Evolutionary conservation across 1,284 basidiomycete species (phyloP), one percentile per base, ranked within the genome.

Genomic region (Flammula alnicola): DNA sequence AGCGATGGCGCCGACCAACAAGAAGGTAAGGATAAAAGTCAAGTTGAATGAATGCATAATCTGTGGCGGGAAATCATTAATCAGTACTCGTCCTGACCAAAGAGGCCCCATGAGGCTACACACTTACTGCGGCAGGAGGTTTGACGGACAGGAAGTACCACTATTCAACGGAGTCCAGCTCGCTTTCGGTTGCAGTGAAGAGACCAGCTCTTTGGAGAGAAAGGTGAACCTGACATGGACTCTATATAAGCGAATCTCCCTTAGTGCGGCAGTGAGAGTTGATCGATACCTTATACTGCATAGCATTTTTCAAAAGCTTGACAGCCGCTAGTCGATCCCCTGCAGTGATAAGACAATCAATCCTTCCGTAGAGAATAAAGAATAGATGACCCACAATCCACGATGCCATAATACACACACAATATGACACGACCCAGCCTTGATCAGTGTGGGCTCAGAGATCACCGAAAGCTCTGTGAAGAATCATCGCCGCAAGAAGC

Each of bases 191-290:
- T 39, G 3, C 8, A 35, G 43, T 25, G 47, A 44, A 53, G 56
- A 53, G 54, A 56, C 54, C 54, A 47, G 54, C 54, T 56, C 54
- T 56, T 40, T 49, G 44, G 27, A 37, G 37, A 17, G 31, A 29
- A 31, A 30, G 19, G 4, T 32, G 16, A 9, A 16, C n/a, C 4
- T 22, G 30, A 31, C 25, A 12, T 30, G 11, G 31, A 35, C 35
- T 44, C 38, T 48, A 55, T 52, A 52, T 58, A 55, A 16, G 9
- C 14, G 29, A 41, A 32, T 46, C 35, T 17, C 22, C n/a, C n/a
- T n/a, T n/a, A 33, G 35, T 27, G 32, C 20, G 40, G 39, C 43
- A 31, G 47, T 23, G 10, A 36, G 23, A 20, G 35, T 16, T 43
- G 43, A 54, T 45, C 37, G 44, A 19, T 29, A 36, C 29, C 39